Evolutionary conservation across 371 early-diverging fungal species (phyloP).

Genomic region (Parasitella parasitica): DNA sequence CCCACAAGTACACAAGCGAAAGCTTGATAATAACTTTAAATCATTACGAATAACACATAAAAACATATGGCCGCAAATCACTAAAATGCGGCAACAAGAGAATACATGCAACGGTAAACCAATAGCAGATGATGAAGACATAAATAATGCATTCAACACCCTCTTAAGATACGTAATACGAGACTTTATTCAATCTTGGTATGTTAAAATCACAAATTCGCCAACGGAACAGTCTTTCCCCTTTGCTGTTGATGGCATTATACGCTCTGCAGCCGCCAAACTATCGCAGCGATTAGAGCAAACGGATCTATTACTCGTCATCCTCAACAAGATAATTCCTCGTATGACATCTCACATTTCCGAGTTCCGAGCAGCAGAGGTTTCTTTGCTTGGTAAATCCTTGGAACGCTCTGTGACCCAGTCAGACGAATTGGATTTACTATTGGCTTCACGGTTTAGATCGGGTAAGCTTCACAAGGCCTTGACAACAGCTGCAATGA

Average conservation of each 20-base stretch:
- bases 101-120: background rate
- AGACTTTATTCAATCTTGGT: conserved; percentile 63
- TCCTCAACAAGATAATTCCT: conserved; percentile 65
- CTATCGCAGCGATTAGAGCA: conserved; percentile 44
- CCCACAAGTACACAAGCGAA: conserved; percentile 13
- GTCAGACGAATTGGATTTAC: conserved; percentile 61
- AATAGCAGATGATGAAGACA: conserved; percentile 19
- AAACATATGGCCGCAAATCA: conserved; percentile 16
- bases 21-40: conserved; percentile 14
- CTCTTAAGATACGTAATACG: conserved; percentile 47
- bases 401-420: conserved; percentile 57
- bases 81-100: conserved; percentile 12
- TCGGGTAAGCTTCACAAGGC: conserved; percentile 64
- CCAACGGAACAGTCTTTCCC: conserved; percentile 35
- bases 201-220: conserved; percentile 43
- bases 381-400: conserved; percentile 51
- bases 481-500: conserved; percentile 49
- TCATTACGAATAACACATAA: conserved; percentile 28
- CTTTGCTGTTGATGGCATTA: conserved; percentile 41
- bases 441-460: conserved; percentile 63
- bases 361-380: conserved; percentile 69
- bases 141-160: conserved; percentile 45
- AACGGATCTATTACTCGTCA: conserved; percentile 60
- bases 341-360: conserved; percentile 68
- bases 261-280: conserved; percentile 40